A percentile compares a stretch with the other conserved stretches of the same genome.
Evolutionary conservation across 2,329 filamentous ascomycete species (phyloP).

Genomic region (Ophiosphaerella narmari): DNA sequence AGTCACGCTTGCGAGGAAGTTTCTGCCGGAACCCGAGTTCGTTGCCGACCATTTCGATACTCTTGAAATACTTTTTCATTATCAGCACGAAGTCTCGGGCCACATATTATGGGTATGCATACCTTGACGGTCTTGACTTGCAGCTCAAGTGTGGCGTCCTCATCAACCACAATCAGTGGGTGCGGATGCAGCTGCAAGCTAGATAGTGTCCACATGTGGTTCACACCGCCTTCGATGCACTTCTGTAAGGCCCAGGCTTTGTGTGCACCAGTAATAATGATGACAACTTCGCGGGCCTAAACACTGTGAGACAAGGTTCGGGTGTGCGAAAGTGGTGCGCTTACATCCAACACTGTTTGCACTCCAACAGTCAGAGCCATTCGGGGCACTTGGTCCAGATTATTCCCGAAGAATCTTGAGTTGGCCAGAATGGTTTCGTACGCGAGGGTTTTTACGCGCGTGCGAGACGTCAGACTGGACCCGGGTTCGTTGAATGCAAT

Average conservation of each 20-base stretch:
- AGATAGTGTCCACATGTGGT: constrained; percentile 90
- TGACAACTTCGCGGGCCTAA: constrained; percentile 74
- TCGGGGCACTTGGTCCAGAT: constrained; percentile 73
- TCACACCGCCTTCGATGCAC: constrained; percentile 80
- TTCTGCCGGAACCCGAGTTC: constrained; percentile 53
- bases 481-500: constrained; percentile 92
- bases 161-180: constrained; percentile 81
- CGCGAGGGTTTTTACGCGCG: constrained; percentile 82
- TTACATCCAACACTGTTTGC: constrained; percentile 74
- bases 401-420: constrained; percentile 79
- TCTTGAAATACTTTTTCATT: constrained; percentile 51
- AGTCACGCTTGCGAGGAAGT: constrained; percentile 46
- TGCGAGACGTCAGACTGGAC: constrained; percentile 75
- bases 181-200: constrained; percentile 80
- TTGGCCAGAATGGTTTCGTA: constrained; percentile 88
- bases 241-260: constrained; percentile 80
- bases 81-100: background rate
- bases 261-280: constrained; percentile 80
- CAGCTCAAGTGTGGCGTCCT: constrained; percentile 64
- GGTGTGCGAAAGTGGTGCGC: constrained; percentile 17
- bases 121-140: constrained; percentile 51
- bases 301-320: constrained; percentile 19
- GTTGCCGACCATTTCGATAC: constrained; percentile 53
- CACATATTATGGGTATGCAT: constrained; percentile 7
- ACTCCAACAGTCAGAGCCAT: constrained; percentile 87